phyloP scores from a whole-genome alignment of 75 land plant genomes.

The Sequoiadendron giganteum region DNA sequence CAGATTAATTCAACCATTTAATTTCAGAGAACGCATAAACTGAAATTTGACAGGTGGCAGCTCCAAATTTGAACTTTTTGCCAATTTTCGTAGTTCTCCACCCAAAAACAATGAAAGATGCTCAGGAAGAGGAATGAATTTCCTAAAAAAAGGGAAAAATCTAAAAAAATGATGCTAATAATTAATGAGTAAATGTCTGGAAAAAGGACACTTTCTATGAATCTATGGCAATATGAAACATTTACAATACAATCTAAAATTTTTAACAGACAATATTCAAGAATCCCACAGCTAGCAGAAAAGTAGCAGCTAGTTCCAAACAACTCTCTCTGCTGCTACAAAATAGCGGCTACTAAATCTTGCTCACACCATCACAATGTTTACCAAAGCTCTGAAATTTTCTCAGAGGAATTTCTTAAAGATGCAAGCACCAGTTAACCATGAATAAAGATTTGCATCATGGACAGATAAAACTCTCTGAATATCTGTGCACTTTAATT shows the following conservation, averaged over 20 bases:
- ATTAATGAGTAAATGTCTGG: not conserved
- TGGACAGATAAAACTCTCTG: not conserved
- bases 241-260: not conserved
- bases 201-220: not conserved
- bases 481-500: not conserved
- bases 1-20: not conserved
- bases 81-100: not conserved
- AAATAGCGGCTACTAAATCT: no score
- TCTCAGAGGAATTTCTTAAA: not conserved
- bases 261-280: not conserved
- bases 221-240: not conserved
- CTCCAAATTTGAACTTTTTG: not conserved
- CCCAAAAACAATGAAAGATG: not conserved
- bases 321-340: not conserved
- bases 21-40: not conserved
- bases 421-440: not conserved
- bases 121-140: not conserved
- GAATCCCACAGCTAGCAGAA: not conserved
- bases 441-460: not conserved
- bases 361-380: no score
- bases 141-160: not conserved
- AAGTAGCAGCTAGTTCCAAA: not conserved
- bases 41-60: not conserved
- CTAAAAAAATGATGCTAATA: not conserved
- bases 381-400: no score